Base-by-base conservation (phyloP, 2,329 filamentous ascomycete genomes). In the Trichoderma pleuroti region DNA sequence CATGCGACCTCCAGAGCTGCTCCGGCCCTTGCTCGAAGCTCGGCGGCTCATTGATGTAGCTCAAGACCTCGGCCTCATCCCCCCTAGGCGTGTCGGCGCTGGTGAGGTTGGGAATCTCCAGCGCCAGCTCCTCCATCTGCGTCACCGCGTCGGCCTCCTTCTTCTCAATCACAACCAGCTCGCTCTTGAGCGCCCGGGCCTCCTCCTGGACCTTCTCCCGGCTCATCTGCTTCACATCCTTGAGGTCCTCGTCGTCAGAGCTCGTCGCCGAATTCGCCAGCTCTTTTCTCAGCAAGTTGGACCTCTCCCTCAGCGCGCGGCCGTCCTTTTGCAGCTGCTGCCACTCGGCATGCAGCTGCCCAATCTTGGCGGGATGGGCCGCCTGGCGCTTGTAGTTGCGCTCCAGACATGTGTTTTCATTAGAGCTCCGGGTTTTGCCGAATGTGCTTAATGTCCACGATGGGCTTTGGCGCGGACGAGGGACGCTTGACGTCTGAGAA, bases 361-460 rank as follows among this genome's bases (percentile, higher is more conserved):
- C 81, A 75, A 92, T 92, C 68, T 82, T 85, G 10, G 81, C 79
- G 0, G 90, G 88, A 75, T 89, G 85, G 16, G 80, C 76, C 46
- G 86, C 83, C 73, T 88, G 86, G 30, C 80, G 75, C 71, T 79
- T 85, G 82, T 98, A 98, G 80, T 98, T 98, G 75, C 96, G 90
- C 74, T 94, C 91, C 72, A 91, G 79, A 81, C 93, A 97, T 78
- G 97, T 98, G 74, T 91, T 85, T 75, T 92, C 87, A 84, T 98
- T 98, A 92, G 18, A 97, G 86, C 16, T 91, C 88, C 18, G 92
- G 89, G 81, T 97, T 92, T 77, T 93, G 88, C 71, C 94, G 94
- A 79, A 99, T 97, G 82, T 96, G 91, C 80, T 93, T 95, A 78
- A 97, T 87, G 82, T 98, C 92, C 74, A 97, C 87, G 60, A 87